Evolutionary conservation across 129 eudicot genomes (phyloP), one percentile per base, ranked within the genome.

Genomic region (Mikania micrantha): DNA sequence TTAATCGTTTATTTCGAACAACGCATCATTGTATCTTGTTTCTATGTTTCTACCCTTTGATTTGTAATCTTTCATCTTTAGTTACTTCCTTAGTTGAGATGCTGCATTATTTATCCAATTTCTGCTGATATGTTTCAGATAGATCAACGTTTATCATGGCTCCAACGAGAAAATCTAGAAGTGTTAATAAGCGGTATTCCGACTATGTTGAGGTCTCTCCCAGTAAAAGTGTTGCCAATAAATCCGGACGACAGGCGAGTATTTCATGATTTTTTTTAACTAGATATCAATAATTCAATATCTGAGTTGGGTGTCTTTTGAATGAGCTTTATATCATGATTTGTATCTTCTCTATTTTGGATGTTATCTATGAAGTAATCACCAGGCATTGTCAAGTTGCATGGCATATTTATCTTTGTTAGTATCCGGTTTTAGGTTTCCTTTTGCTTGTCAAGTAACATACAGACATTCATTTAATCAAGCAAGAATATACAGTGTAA

Each of bases 131-230:
- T 64, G 60, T 70, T 52, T 60, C 67, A 69, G 77, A 60, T 77
- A 48, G 53, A 24, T 50, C 25, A 57, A 69, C 32, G 21, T 63
- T 59, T 53, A 42, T 72, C 66, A 85, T 82, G 88, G 87, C 75
- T 32, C 92, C 92, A 4, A 72, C 82, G 5, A 82, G 84, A 62
- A 85, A 82, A 78, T 80, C 88, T 31, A 74, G 84, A 80, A 82
- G 88, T 85, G 78, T 74, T 71, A 83, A 79, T 69, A 80, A 64
- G 71, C 81, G 81, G 60, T 80, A 76, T 64, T 69, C 83, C 17
- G 74, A 75, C 57, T 64, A 25, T 45, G 53, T 60, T 24, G 88
- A 77, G 59, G 70, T 77, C 35, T 85, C 85, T 41, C 87, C 87
- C 1, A 52, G 75, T 67, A 85, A 80, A 77, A 73, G 36, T 70